These are phyloP conservation scores for Stagonosporopsis cucurbitacearum DNA, from an alignment of 2,329 filamentous ascomycete genomes.

Conservation along the genomic window DNA sequence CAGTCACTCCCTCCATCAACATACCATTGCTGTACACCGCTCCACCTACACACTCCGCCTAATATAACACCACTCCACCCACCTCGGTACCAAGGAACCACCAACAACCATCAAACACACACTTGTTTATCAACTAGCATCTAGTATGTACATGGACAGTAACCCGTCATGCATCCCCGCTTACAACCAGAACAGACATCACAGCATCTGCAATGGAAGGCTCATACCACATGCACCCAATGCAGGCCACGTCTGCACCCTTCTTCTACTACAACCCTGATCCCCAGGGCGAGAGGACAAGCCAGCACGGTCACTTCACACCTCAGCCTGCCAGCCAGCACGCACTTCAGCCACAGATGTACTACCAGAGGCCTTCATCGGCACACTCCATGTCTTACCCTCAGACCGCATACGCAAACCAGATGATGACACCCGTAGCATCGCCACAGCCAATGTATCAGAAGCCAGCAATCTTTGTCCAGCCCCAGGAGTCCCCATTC, in stretches of 20 bases:
- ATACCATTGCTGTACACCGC: slow-evolving; percentile 30
- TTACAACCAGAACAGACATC: slow-evolving; percentile 27
- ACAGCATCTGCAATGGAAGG: slow-evolving; percentile 66
- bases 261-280: slow-evolving; percentile 91
- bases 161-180: not conserved
- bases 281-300: slow-evolving; percentile 67
- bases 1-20: slow-evolving; percentile 49
- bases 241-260: slow-evolving; percentile 70
- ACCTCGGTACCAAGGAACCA: slow-evolving; percentile 19
- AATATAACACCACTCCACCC: slow-evolving; percentile 33
- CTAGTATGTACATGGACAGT: slow-evolving; percentile 23
- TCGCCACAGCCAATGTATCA: slow-evolving; percentile 76
- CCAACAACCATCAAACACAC: slow-evolving; percentile 18
- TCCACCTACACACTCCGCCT: slow-evolving; percentile 31
- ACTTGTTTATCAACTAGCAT: slow-evolving; percentile 17
- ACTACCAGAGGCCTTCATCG: slow-evolving; percentile 63
- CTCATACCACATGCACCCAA: slow-evolving; percentile 60
- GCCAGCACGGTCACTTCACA: slow-evolving; percentile 78
- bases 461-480: slow-evolving; percentile 74
- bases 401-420: slow-evolving; percentile 62
- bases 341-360: slow-evolving; percentile 53
- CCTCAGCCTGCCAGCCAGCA: slow-evolving; percentile 55
- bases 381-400: slow-evolving; percentile 64
- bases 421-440: slow-evolving; percentile 75
- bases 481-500: slow-evolving; percentile 63